Evolutionary conservation across 805 yeast species (phyloP), one percentile per base, ranked within the genome.

Genomic region (Maudiozyma barnettii): DNA sequence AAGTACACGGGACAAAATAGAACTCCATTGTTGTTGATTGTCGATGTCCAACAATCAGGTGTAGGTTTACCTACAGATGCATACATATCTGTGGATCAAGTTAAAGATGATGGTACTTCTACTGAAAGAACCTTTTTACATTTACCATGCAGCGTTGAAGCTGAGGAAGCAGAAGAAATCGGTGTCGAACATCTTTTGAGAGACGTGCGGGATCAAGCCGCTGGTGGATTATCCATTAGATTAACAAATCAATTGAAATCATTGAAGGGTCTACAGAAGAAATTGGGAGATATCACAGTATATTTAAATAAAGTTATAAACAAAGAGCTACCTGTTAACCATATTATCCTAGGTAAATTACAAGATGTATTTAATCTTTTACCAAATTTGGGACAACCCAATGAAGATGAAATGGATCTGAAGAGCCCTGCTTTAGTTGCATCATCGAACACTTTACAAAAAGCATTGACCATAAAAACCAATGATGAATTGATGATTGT

Each of bases 151-250:
- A 73, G 78, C 26, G 88, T 95, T 53, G 91, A 86, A 63, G 99
- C 99, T 3, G 99, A 93, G 63, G 99, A 93, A 64, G 99, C 99
- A 9, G 99, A 93, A 68, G 99, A 93, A 68, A 93, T 93, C 56
- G 99, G 99, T 52, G 99, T 93, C 13, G 99, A 93, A 66, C 99
- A 93, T 65, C 69, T 93, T 51, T 69, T 93, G 50, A 81, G 98
- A 61, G 99, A 93, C 61, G 88, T 89, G 21, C 79, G 97, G 59
- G 97, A 91, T 63, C 96, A 90, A 58, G 96, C 98, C 9, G 95
- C 96, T 13, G 99, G 99, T 9, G 83, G 83, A 43, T 75, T 93
- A 50, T 82, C 97, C 2, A 78, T 90, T 45, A 80, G 83, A 61
- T 80, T 93, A 46, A 89, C 98, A 14, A 84, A 85, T 61, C 96